Evolutionary conservation across 2,329 filamentous ascomycete species (phyloP).

Genomic region (Xylogone sp.): DNA sequence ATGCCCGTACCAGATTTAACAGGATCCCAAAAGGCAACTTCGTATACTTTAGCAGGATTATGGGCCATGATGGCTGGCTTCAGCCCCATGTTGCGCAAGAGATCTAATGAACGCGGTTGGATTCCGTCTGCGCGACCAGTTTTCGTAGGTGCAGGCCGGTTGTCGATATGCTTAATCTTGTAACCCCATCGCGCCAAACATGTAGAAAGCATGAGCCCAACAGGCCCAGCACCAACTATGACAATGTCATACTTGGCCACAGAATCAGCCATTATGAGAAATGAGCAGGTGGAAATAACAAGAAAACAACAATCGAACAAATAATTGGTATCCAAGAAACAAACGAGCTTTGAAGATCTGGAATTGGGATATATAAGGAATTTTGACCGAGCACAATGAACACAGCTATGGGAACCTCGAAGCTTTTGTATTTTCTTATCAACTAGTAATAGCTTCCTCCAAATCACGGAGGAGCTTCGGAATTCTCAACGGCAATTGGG

Average conservation of each 20-base stretch:
- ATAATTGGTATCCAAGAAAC: no score
- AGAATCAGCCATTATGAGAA: no score
- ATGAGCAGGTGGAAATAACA: background rate
- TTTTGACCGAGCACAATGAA: background rate
- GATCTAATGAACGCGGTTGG: slow-evolving; percentile 82
- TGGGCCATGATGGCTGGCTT: slow-evolving; percentile 86
- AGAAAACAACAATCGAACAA: no score
- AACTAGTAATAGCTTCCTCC: background rate
- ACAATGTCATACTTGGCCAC: slow-evolving; percentile 57
- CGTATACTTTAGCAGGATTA: slow-evolving; percentile 80
- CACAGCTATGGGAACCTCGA: background rate
- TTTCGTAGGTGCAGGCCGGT: slow-evolving; percentile 76
- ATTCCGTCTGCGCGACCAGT: slow-evolving; percentile 91
- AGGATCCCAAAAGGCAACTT: slow-evolving; percentile 72
- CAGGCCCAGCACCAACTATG: slow-evolving; percentile 85
- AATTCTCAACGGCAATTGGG: slow-evolving; percentile 15
- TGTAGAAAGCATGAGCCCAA: slow-evolving; percentile 82
- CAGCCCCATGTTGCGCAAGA: slow-evolving; percentile 84
- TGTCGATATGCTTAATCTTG: slow-evolving; percentile 92
- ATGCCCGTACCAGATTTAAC: slow-evolving; percentile 52
- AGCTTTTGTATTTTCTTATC: background rate
- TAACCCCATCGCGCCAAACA: slow-evolving; percentile 91
- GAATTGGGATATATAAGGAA: background rate
- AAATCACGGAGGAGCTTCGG: slow-evolving; percentile 10
- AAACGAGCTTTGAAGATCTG: background rate